These are phyloP conservation scores for Serpula lacrymans DNA, from an alignment of 768 basidiomycete genomes.

Conservation along the genomic window DNA sequence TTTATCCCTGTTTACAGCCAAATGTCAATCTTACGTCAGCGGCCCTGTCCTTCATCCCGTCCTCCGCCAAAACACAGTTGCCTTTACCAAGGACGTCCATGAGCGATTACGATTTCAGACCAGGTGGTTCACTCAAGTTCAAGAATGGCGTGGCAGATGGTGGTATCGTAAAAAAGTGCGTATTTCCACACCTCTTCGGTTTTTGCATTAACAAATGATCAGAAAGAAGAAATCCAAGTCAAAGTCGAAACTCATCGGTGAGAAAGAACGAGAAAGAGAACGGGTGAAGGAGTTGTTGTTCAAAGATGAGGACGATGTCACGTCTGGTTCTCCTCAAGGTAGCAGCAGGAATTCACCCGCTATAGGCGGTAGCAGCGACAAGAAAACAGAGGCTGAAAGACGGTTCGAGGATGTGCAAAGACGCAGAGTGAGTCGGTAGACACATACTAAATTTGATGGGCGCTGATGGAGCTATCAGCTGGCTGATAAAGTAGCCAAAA, in stretches of 20 bases:
- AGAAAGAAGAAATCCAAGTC: conserved; percentile 86
- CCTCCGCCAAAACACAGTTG: too few relatives aligned
- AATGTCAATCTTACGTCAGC: conserved; percentile 29
- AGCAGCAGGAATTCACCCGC: conserved; percentile 64
- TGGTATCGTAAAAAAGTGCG: conserved; percentile 81
- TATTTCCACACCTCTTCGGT: conserved; percentile 7
- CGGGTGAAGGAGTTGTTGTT: conserved; percentile 49
- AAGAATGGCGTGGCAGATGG: conserved; percentile 81
- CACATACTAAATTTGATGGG: background rate
- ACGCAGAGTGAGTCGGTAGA: conserved; percentile 55
- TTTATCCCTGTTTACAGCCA: conserved; percentile 24
- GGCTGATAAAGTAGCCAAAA: conserved; percentile 65
- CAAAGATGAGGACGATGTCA: conserved; percentile 42
- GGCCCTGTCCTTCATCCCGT: conserved; percentile 6
- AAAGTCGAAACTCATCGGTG: conserved; percentile 52
- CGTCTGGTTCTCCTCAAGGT: conserved; percentile 45
- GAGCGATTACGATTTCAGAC: conserved; percentile 83
- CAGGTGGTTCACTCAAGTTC: conserved; percentile 86
- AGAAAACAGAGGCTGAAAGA: conserved; percentile 83
- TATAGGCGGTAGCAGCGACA: conserved; percentile 41
- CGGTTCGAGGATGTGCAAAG: conserved; percentile 88
- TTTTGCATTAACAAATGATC: conserved; percentile 12
- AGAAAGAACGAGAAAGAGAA: conserved; percentile 41
- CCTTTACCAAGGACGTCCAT: conserved; percentile 38
- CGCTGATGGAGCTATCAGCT: conserved; percentile 46